Evolutionary conservation across 768 basidiomycete genomes (phyloP).

Genomic region (Boletus subparvulus): DNA sequence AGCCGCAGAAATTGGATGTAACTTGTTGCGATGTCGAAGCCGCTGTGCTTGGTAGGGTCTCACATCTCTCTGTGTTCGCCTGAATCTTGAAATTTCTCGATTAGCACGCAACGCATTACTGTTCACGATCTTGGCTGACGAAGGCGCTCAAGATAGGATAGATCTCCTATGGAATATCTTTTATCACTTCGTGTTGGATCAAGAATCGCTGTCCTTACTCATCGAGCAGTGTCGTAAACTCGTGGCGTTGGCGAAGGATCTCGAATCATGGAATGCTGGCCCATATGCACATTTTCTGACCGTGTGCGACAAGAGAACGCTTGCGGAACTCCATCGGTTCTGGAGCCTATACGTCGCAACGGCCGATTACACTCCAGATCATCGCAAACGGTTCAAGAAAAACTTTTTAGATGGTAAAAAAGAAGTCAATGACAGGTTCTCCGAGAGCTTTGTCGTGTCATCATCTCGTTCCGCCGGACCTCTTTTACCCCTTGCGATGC

Average conservation of each 20-base stretch:
- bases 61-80: background rate
- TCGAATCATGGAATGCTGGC: constrained; percentile 25
- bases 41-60: constrained; percentile 29
- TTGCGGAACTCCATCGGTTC: constrained; percentile 20
- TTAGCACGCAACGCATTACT: constrained; percentile 32
- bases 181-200: constrained; percentile 30
- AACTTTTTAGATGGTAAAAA: constrained; percentile 23
- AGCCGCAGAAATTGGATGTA: constrained; percentile 25
- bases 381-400: constrained; percentile 14
- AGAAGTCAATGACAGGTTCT: background rate
- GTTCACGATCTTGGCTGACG: constrained; percentile 30
- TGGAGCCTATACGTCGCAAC: constrained; percentile 22
- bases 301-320: constrained; percentile 24
- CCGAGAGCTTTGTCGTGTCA: background rate
- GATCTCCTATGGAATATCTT: constrained; percentile 33
- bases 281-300: constrained; percentile 29
- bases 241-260: constrained; percentile 9
- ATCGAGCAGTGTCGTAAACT: constrained; percentile 30
- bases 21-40: constrained; percentile 32
- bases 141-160: constrained; percentile 11
- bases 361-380: constrained; percentile 10
- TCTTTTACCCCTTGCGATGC: constrained; percentile 10
- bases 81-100: background rate
- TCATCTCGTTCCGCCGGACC: constrained; percentile 32
- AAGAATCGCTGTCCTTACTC: constrained; percentile 24